Percentiles rank a stretch among this genome's conserved stretches.
phyloP scores from a whole-genome alignment of 2,329 filamentous ascomycete genomes.

The Chaetomium strumarium region DNA sequence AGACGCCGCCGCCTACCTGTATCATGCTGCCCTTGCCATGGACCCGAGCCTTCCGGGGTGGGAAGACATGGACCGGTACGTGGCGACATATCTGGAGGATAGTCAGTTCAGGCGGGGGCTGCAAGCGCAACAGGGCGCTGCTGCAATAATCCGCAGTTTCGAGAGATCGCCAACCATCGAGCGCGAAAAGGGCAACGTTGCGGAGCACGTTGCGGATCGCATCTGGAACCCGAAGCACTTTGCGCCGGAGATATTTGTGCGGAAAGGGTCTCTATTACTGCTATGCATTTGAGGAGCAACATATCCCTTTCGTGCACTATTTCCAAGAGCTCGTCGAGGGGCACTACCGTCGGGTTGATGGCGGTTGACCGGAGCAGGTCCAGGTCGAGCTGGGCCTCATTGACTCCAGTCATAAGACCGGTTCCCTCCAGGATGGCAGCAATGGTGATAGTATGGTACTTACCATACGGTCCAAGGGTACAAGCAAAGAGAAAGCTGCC shows the following conservation, averaged over 20 bases:
- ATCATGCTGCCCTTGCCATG: conserved; percentile 13
- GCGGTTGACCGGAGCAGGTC: not conserved
- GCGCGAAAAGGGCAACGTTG: not conserved
- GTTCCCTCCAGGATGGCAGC: not conserved
- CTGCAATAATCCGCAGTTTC: conserved; percentile 2
- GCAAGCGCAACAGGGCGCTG: not conserved
- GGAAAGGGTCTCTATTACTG: conserved; percentile 9
- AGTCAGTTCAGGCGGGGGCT: conserved; percentile 13
- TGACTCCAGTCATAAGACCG: too few relatives aligned
- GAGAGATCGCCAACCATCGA: not conserved
- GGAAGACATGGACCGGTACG: conserved; percentile 21
- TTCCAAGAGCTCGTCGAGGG: conserved; percentile 2
- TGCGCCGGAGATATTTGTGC: conserved; percentile 7
- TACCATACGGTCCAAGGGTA: not conserved
- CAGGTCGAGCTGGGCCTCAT: not conserved
- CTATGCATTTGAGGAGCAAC: conserved; percentile 7
- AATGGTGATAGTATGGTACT: not conserved
- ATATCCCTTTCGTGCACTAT: conserved; percentile 11
- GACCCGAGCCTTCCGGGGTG: conserved; percentile 14
- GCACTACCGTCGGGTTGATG: not conserved
- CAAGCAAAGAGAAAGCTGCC: not conserved
- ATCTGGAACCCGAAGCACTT: not conserved
- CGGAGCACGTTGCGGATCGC: too few relatives aligned
- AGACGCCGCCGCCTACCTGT: conserved; percentile 23
- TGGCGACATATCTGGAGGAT: conserved; percentile 11